Conservation (phyloP, 495 filamentous ascomycete species). For the Annulohypoxylon moriforme region DNA sequence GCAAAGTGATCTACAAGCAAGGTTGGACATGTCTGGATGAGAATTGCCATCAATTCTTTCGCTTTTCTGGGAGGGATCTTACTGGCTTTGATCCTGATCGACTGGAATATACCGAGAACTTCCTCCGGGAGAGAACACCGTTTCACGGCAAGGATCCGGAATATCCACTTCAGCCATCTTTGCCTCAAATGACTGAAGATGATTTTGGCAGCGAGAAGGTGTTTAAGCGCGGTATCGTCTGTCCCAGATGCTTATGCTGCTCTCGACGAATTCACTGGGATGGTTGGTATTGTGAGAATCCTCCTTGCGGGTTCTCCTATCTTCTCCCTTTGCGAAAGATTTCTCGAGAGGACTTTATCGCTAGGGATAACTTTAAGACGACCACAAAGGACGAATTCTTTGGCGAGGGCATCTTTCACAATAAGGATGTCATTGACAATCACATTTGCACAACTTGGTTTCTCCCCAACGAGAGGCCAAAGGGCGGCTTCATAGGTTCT, state of each 20-base stretch:
- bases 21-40: conserved; percentile 79
- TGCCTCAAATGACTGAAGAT: conserved; percentile 22
- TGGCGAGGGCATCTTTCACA: background rate
- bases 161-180: conserved; percentile 53
- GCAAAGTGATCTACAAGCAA: conserved; percentile 55
- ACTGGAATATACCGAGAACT: conserved; percentile 67
- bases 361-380: too few species aligned
- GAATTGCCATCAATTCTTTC: conserved; percentile 69
- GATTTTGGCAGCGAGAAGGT: conserved; percentile 51
- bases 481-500: conserved; percentile 57
- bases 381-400: background rate
- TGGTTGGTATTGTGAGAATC: conserved; percentile 70
- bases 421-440: background rate
- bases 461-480: conserved; percentile 43
- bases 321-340: conserved; percentile 53
- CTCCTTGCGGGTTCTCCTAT: conserved; percentile 61
- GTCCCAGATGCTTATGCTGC: conserved; percentile 74
- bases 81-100: conserved; percentile 42
- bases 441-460: conserved; percentile 46
- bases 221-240: conserved; percentile 71
- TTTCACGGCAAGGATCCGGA: conserved; percentile 37
- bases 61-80: conserved; percentile 30
- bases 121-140: conserved; percentile 60
- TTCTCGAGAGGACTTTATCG: conserved; percentile 25
- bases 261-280: conserved; percentile 70